A percentile compares a stretch with the other conserved stretches of the same genome.
These are phyloP conservation scores for Meyerozyma elateridarum DNA, from an alignment of 1,139 yeast genomes.

Conservation along the genomic window DNA sequence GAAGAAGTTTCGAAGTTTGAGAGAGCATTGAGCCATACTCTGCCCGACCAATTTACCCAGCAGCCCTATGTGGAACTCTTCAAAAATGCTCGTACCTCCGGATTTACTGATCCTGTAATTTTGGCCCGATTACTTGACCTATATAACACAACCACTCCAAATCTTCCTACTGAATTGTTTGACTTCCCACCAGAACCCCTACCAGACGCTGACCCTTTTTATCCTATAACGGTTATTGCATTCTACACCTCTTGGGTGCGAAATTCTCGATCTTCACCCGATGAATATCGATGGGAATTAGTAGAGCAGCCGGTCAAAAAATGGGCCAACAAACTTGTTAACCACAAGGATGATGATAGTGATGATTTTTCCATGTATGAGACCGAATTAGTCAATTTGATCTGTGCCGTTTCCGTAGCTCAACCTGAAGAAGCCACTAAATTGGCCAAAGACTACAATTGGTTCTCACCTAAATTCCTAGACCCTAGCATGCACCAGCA, in stretches of 20 bases:
- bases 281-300: slow-evolving; percentile 1
- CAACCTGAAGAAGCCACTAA: slow-evolving; percentile 1
- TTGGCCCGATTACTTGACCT: slow-evolving; percentile 1
- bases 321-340: not conserved
- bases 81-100: not conserved
- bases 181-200: not conserved
- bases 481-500: not conserved
- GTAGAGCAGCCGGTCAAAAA: not conserved
- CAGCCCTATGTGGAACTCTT: slow-evolving; percentile 2
- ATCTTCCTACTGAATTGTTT: not conserved
- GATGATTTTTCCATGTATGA: not conserved
- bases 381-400: slow-evolving; percentile 1
- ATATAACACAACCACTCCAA: not conserved
- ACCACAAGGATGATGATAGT: not conserved
- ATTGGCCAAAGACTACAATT: not conserved
- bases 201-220: slow-evolving; percentile 2
- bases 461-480: not conserved
- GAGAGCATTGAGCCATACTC: not conserved
- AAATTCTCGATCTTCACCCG: not conserved
- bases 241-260: slow-evolving; percentile 2
- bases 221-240: slow-evolving; percentile 1
- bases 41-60: not conserved
- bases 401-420: not conserved
- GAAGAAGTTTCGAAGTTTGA: slow-evolving; percentile 3
- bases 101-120: not conserved